These are phyloP conservation scores for Aspergillus sp. DNA, from an alignment of 2,329 filamentous ascomycete species.

Conservation along the genomic window DNA sequence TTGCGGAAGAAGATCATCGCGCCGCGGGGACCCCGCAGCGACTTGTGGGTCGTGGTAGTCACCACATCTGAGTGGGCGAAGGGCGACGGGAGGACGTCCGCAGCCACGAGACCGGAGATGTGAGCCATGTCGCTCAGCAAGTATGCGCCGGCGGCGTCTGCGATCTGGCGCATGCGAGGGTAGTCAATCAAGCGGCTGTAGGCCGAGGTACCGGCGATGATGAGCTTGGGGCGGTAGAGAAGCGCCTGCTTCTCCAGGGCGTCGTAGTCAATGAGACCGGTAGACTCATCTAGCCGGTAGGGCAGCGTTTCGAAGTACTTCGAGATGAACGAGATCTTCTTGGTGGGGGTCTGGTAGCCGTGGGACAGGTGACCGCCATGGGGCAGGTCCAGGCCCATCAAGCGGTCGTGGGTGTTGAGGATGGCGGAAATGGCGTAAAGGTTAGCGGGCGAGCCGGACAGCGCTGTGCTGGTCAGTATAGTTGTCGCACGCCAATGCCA, in stretches of 20 bases:
- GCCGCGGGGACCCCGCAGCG: constrained; percentile 91
- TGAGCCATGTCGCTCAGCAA: constrained; percentile 98
- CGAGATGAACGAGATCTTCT: constrained; percentile 96
- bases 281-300: constrained; percentile 75
- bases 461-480: constrained; percentile 52
- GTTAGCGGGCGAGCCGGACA: constrained; percentile 77
- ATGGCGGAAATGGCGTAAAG: constrained; percentile 89
- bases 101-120: constrained; percentile 93
- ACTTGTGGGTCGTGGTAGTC: constrained; percentile 99
- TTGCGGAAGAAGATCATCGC: constrained; percentile 99
- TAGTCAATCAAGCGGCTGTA: constrained; percentile 99
- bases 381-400: constrained; percentile 95
- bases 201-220: constrained; percentile 94
- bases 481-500: not conserved
- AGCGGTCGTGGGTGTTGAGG: constrained; percentile 89
- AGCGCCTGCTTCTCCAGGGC: constrained; percentile 84
- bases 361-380: constrained; percentile 94
- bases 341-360: constrained; percentile 93
- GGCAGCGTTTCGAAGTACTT: constrained; percentile 99
- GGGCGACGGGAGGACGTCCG: constrained; percentile 88
- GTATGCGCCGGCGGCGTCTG: constrained; percentile 90
- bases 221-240: constrained; percentile 92
- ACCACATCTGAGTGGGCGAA: constrained; percentile 94
- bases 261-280: constrained; percentile 97
- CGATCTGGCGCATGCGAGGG: constrained; percentile 91